Base-by-base conservation (phyloP, 2,329 filamentous ascomycete species). In the Diaporthe velutina region DNA sequence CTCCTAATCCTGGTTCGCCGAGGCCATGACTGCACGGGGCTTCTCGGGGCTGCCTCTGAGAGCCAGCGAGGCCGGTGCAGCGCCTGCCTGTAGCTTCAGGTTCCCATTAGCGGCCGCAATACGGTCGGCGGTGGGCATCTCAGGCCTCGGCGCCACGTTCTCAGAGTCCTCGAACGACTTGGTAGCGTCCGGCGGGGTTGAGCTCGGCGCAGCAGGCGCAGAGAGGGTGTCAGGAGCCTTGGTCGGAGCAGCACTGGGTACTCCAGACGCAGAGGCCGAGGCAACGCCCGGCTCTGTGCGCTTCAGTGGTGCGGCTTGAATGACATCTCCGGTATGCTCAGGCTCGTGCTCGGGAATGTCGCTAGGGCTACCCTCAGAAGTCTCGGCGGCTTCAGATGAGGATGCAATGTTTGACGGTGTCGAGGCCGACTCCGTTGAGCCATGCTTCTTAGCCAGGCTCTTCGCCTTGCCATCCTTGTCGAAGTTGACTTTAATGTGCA, bases 11-110 rank as follows among this genome's bases (percentile, higher is more conserved):
- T 58, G 61, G 35, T 74, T 64, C 52, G 42, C 50, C n/a, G 72
- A 61, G 19, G 66, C 58, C 33, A 72, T 60, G 28, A 54, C 71
- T 30, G 71, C 71, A 66, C 48, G 67, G 25, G 79, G 45, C 83
- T 92, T 92, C 80, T 92, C 91, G 33, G 90, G 90, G 79, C 90
- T 92, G 77, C 89, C 88, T 79, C 90, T 88, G 83, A 90, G 90
- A 79, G 90, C 89, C 78, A 92, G 82, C 40, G 88, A 83, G 19
- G 86, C 88, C 35, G 85, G 80, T 68, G 73, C 73, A 48, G 73
- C 77, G 35, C 75, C 78, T 12, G 75, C 64, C 12, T 78, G 77
- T 5, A 68, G 48, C 48, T 68, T 68, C 33, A 68, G n/a, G 15
- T 12, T 40, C 9, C 64, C 48, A 12, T 52, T 68, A 15, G 48